These are phyloP conservation scores for Zygotorulaspora florentina DNA, from an alignment of 805 yeast genomes.

Conservation along the genomic window DNA sequence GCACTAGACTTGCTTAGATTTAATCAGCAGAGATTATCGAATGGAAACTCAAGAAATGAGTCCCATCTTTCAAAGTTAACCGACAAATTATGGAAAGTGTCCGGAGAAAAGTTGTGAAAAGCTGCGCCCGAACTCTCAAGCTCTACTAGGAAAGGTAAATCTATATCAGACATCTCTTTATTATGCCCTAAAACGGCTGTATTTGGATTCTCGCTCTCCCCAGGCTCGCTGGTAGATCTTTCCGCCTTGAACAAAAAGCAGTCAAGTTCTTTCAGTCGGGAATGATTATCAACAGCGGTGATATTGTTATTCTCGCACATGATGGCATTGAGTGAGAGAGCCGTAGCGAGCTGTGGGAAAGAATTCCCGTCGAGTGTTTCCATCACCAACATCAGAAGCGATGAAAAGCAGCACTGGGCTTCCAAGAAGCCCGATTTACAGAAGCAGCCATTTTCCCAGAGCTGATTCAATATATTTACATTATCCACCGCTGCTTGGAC, in stretches of 20 bases:
- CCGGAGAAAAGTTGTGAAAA: slow-evolving; percentile 3
- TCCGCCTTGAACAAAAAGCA: slow-evolving; percentile 1
- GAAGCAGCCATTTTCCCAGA: slow-evolving; percentile 30
- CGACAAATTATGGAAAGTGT: slow-evolving; percentile 2
- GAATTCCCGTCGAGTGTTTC: slow-evolving; percentile 14
- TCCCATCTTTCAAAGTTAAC: slow-evolving; percentile 1
- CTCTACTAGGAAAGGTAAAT: slow-evolving; percentile 1
- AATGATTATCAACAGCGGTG: slow-evolving; percentile 33
- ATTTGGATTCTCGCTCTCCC: not conserved
- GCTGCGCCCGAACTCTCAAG: slow-evolving; percentile 3
- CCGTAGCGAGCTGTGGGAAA: slow-evolving; percentile 20
- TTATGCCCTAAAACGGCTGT: not conserved
- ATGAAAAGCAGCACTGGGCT: slow-evolving; percentile 37
- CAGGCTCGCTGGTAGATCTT: not conserved
- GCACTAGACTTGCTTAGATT: too few relatives aligned
- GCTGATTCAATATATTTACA: slow-evolving; percentile 29
- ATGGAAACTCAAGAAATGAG: not conserved
- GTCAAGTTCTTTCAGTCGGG: slow-evolving; percentile 27
- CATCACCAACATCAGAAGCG: slow-evolving; percentile 33
- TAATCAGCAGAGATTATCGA: too few relatives aligned
- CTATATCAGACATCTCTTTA: not conserved
- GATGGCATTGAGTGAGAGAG: slow-evolving; percentile 23
- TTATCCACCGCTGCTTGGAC: slow-evolving; percentile 34
- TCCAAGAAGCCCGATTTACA: slow-evolving; percentile 40
- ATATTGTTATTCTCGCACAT: slow-evolving; percentile 32